phyloP scores from a whole-genome alignment of 371 early-diverging fungal genomes.

The Apophysomyces trapeziformis region DNA sequence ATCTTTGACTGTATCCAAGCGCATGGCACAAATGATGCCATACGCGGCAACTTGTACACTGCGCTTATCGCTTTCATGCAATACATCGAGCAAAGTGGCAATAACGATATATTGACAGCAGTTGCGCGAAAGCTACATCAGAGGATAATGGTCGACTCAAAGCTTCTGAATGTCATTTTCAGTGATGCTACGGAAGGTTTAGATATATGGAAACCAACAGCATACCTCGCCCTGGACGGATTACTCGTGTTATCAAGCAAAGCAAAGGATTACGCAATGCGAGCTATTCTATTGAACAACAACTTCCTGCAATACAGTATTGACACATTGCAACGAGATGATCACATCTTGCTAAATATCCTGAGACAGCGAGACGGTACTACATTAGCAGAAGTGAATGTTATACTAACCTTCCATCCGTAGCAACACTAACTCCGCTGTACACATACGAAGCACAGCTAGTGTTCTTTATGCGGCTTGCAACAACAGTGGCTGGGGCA shows the following conservation, averaged over 20 bases:
- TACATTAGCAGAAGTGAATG: neutral
- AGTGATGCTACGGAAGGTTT: constrained; percentile 47
- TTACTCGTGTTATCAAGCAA: constrained; percentile 27
- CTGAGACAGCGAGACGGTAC: constrained; percentile 37
- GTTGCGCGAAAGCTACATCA: constrained; percentile 8
- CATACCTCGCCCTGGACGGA: constrained; percentile 73
- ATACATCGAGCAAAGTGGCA: constrained; percentile 45
- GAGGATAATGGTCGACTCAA: constrained; percentile 22
- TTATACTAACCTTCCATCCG: neutral
- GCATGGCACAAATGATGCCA: constrained; percentile 54
- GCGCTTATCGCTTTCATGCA: constrained; percentile 72
- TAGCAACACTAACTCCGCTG: constrained; percentile 53
- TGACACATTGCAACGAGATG: constrained; percentile 63
- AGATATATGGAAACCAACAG: constrained; percentile 74
- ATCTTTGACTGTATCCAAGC: constrained; percentile 67
- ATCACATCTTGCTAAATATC: constrained; percentile 59
- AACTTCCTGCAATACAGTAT: constrained; percentile 67
- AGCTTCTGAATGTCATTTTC: constrained; percentile 31
- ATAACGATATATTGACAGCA: neutral
- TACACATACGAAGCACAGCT: constrained; percentile 79
- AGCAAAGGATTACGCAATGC: constrained; percentile 9
- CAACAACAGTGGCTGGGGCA: constrained; percentile 72
- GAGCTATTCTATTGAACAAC: constrained; percentile 55
- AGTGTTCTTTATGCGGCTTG: constrained; percentile 76
- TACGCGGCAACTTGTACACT: constrained; percentile 81